Percentiles rank a stretch among this genome's conserved stretches.
phyloP scores from a whole-genome alignment of 176 grass and related monocot genomes.

The Rhynchospora pubera region DNA sequence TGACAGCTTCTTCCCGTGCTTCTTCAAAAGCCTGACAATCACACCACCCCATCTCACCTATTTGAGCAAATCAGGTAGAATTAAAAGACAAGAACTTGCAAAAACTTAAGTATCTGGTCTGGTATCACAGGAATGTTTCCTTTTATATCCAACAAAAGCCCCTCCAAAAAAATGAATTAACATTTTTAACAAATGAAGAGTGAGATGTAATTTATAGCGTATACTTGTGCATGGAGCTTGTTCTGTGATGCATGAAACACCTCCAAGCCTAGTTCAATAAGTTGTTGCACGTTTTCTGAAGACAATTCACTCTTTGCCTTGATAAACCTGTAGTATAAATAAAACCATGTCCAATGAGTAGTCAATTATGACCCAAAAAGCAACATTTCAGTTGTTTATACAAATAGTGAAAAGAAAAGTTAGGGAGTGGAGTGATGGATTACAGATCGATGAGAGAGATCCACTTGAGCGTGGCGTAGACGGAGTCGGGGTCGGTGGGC shows the following conservation, averaged over 20 bases:
- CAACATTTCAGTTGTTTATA: not conserved
- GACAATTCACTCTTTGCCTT: constrained; percentile 91
- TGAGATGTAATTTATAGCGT: not conserved
- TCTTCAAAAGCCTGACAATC: constrained; percentile 64
- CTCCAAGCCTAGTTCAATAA: constrained; percentile 71
- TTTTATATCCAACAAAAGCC: constrained; percentile 2
- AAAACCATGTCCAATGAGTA: not conserved
- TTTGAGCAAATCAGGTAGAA: constrained; percentile 21
- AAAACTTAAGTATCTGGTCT: not conserved
- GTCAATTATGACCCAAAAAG: not conserved
- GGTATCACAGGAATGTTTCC: not conserved
- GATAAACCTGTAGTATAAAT: constrained; percentile 41
- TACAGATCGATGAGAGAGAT: constrained; percentile 87
- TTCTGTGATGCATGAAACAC: constrained; percentile 77
- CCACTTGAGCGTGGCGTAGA: constrained; percentile 90
- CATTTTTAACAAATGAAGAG: constrained; percentile 16
- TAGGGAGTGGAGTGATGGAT: not conserved
- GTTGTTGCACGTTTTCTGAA: constrained; percentile 53
- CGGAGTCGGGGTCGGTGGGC: constrained; percentile 48
- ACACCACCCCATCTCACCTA: constrained; percentile 91
- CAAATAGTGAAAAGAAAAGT: too few species aligned
- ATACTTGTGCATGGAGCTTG: constrained; percentile 94
- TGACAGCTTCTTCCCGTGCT: constrained; percentile 62
- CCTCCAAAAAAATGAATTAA: not conserved
- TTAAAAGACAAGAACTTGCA: not conserved